Base-by-base conservation (phyloP, 2,329 filamentous ascomycete species). In the Sclerotinia glacialis region DNA sequence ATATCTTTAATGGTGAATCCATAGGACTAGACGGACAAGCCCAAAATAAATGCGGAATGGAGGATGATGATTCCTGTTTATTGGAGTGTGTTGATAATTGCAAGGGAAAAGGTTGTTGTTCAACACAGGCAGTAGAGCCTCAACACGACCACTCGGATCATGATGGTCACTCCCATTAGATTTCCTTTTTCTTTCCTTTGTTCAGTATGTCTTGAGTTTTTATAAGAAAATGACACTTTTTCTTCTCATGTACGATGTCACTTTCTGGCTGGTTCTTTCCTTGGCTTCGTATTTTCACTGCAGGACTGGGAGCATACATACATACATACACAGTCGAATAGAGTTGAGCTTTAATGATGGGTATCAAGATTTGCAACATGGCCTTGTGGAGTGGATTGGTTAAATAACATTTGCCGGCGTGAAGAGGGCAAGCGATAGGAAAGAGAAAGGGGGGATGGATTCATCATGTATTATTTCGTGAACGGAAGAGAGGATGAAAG, bases 21-120 rank as follows among this genome's bases (percentile, higher is more conserved):
- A 61, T 72, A 40, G 71, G 71, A 50, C 64, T 74, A 18, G 74
- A 76, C 55, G 72, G 74, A 8, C 71, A 72, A 28, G 69, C 70
- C n/a, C 70, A 73, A 59, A 56, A 59, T 9, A 67, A 69, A 49
- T 73, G 72, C 63, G 69, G 72, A 3, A 69, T 71, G n/a, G 68
- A 55, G 5, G 71, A 74, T 58, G 70, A 70, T 8, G 73, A 77
- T 56, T 67, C 67, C 2, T 77, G 76, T 55, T 67, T 77, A 16
- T 67, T 77, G 44, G 75, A 76, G 66, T 77, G 74, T 63, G 70
- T 76, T 12, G 76, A 78, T 65, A 70, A 76, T 26, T 75, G 75
- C 60, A 75, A 77, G 69, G 74, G 71, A 49, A 73, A 72, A 31
- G 72, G 73, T 12, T 78, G 76, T 60, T 78, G 76, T 63, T 58